Conservation (phyloP, 768 basidiomycete genomes). For the Cyathus striatus region DNA sequence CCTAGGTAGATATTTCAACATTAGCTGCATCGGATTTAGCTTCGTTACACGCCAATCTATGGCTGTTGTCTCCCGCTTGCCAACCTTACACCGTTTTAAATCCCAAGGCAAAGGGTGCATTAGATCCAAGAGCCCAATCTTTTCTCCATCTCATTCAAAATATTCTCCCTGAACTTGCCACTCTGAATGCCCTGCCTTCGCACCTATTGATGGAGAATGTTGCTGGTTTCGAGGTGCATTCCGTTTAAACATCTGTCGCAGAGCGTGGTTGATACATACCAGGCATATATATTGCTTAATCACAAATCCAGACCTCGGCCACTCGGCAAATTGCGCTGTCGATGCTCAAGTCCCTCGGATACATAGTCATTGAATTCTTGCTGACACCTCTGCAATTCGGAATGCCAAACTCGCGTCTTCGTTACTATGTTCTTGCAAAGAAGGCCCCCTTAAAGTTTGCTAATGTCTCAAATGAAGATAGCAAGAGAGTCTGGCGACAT, state of each 20-base stretch:
- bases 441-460: slow-evolving; percentile 33
- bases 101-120: slow-evolving; percentile 61
- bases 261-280: not conserved
- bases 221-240: slow-evolving; percentile 72
- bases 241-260: slow-evolving; percentile 1
- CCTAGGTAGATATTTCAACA: slow-evolving; percentile 55
- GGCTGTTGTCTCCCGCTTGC: slow-evolving; percentile 80
- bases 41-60: slow-evolving; percentile 49
- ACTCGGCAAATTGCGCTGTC: slow-evolving; percentile 55
- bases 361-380: slow-evolving; percentile 54
- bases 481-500: slow-evolving; percentile 34
- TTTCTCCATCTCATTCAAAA: slow-evolving; percentile 66
- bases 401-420: slow-evolving; percentile 76
- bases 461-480: slow-evolving; percentile 8
- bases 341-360: slow-evolving; percentile 49
- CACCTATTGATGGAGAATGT: slow-evolving; percentile 76
- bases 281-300: not conserved
- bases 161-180: slow-evolving; percentile 56
- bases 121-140: slow-evolving; percentile 70
- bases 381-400: slow-evolving; percentile 76
- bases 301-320: slow-evolving; percentile 48
- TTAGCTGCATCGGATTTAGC: slow-evolving; percentile 46
- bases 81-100: slow-evolving; percentile 83
- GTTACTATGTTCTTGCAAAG: slow-evolving; percentile 78
- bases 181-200: slow-evolving; percentile 40